Evolutionary conservation across 306 rosid genomes (phyloP).

Genomic region (Quercus berberidifolia): DNA sequence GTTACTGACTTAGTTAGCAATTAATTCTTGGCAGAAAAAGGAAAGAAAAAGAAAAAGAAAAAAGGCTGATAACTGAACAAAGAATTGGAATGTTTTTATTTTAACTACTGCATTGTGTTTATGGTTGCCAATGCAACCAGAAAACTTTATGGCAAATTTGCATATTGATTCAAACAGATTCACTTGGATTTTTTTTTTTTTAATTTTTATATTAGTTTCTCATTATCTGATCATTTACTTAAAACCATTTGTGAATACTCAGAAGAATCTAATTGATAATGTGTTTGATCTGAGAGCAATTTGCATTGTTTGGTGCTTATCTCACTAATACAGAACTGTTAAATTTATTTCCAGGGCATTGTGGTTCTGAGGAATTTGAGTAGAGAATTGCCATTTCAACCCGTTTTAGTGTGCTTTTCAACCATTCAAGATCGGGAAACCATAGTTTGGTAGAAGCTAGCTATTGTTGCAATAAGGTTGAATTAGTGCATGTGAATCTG

Average conservation of each 20-base stretch:
- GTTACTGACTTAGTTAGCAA: background rate
- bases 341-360: background rate
- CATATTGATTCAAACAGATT: background rate
- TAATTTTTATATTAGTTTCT: background rate
- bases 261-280: background rate
- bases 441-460: slow-evolving; percentile 7
- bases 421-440: slow-evolving; percentile 14
- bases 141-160: background rate
- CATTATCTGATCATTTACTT: background rate
- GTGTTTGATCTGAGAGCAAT: background rate
- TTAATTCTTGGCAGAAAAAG: background rate
- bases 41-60: background rate
- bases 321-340: background rate
- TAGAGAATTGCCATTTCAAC: background rate
- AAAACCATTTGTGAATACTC: background rate
- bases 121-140: background rate
- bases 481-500: slow-evolving; percentile 21
- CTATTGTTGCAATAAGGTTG: slow-evolving; percentile 13
- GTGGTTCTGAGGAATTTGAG: background rate
- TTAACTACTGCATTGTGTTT: background rate
- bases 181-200: background rate
- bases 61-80: background rate
- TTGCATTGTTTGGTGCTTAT: background rate
- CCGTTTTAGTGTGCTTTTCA: background rate
- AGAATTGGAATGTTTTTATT: background rate